Conservation (phyloP, 495 filamentous ascomycete genomes). For the Penicillium pulvis region DNA sequence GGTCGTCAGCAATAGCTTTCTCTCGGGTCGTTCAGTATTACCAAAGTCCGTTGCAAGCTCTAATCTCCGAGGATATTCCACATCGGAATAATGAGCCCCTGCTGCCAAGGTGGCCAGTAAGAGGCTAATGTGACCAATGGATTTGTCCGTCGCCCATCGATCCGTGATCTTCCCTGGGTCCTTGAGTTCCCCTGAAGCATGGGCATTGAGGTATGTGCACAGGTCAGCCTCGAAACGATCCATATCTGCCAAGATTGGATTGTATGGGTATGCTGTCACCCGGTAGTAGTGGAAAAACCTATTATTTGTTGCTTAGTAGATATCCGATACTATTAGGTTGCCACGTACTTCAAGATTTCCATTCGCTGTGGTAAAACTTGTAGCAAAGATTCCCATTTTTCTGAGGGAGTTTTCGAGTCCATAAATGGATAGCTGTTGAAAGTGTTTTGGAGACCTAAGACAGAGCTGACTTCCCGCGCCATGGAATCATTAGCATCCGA, state of each 20-base stretch:
- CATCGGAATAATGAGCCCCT: conserved; percentile 53
- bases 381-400: conserved; percentile 34
- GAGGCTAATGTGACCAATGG: conserved; percentile 42
- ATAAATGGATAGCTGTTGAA: conserved; percentile 68
- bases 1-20: not conserved
- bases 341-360: conserved; percentile 38
- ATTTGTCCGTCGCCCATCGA: conserved; percentile 33
- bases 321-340: not conserved
- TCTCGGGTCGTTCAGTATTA: conserved; percentile 7
- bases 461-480: conserved; percentile 34
- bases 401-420: conserved; percentile 30
- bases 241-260: conserved; percentile 51
- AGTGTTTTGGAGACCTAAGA: conserved; percentile 76
- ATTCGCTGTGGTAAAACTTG: conserved; percentile 31
- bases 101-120: conserved; percentile 53
- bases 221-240: conserved; percentile 51
- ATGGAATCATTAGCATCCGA: conserved; percentile 57
- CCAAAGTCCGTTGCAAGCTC: conserved; percentile 37
- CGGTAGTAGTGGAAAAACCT: conserved; percentile 54
- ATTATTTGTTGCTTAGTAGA: not conserved
- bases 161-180: conserved; percentile 24
- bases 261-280: conserved; percentile 51
- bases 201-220: conserved; percentile 44
- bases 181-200: conserved; percentile 31
- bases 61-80: conserved; percentile 34